Conservation (phyloP, 1,284 basidiomycete genomes). For the Thecaphora thlaspeos region DNA sequence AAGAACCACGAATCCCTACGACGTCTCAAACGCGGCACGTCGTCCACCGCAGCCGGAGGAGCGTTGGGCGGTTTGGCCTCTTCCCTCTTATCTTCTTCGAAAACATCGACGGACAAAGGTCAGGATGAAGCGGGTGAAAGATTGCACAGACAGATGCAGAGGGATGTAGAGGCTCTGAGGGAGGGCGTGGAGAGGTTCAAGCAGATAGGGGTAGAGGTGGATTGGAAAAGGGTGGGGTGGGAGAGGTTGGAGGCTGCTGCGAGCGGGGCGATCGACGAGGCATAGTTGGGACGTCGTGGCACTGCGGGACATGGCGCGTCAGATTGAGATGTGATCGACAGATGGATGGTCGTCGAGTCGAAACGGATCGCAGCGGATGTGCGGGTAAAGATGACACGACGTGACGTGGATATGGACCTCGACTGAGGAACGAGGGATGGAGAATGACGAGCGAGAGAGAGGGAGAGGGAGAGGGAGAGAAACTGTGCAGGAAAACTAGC, state of each 20-base stretch:
- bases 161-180: not conserved
- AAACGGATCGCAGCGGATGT: no score
- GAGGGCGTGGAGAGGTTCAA: no score
- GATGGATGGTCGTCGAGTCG: no score
- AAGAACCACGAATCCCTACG: conserved; percentile 51
- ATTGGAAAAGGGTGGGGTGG: no score
- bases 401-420: no score
- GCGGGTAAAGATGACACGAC: no score
- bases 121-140: conserved; percentile 6
- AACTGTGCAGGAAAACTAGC: not conserved
- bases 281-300: no score
- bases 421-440: not conserved
- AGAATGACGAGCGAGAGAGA: conserved; percentile 1
- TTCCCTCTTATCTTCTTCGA: conserved; percentile 5
- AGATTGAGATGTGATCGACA: no score
- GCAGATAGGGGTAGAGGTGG: no score
- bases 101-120: not conserved
- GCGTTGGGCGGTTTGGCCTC: not conserved
- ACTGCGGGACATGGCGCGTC: no score
- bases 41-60: not conserved
- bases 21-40: conserved; percentile 35
- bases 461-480: not conserved
- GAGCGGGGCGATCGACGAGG: no score
- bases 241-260: no score
- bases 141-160: not conserved